Base-by-base conservation (phyloP, 2,329 filamentous ascomycete species). In the Acephala macrosclerotiorum region DNA sequence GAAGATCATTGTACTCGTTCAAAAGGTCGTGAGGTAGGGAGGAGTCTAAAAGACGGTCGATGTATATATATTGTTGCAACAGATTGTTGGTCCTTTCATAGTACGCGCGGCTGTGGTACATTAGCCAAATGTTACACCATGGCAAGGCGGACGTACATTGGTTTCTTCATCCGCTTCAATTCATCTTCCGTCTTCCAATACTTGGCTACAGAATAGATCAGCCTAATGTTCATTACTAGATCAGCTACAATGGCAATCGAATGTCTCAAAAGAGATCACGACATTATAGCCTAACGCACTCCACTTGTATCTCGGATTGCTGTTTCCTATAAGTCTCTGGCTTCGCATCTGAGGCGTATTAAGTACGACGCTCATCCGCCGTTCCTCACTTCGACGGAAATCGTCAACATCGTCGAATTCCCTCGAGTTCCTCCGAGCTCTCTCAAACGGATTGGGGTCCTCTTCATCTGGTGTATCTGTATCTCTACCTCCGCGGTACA, bases 11-110 rank as follows among this genome's bases (percentile, higher is more conserved):
- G 78, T 97, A 97, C 78, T 97, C 94, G 75, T 96, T 94, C 65
- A 98, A 89, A 53, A 98, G 83, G 73, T 95, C 90, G 75, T 97
- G 94, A 1, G 94, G 94, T n/a, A 97, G 87, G 35, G 93, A 94
- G 9, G 93, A 97, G 79, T 97, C 94, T 67, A 98, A 85, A 64
- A 98, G 83, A 60, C 91, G 88, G 79, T 97, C 95, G 73, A 97
- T 97, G 77, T 96, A 97, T 69, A 96, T 84, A 77, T 97, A 98
- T 77, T 97, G 91, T 77, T 96, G 92, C 66, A 98, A 89, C 51
- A 97, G 83, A 71, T 90, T 89, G 79, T 98, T 98, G 75, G 90
- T 95, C 51, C 92, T 88, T 81, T 96, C 90, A 75, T 98, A 97
- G 80, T 97, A 97, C 74, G 90, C 76, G 56, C 94, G 91, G 66